A percentile compares a stretch with the other conserved stretches of the same genome.
Conservation (phyloP, 129 eudicot species). For the Lonicera japonica region DNA sequence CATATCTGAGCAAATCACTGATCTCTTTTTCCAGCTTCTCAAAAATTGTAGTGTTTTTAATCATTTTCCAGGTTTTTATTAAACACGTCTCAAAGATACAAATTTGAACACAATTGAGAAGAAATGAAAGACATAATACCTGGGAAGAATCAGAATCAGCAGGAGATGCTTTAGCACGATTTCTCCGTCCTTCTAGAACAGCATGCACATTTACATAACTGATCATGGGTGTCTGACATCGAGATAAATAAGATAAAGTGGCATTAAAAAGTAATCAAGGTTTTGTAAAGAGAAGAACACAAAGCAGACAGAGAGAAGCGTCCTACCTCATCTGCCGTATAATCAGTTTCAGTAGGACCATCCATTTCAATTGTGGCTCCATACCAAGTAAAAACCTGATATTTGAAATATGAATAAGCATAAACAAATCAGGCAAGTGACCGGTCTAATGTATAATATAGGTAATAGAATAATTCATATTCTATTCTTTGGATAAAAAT, state of each 20-base stretch:
- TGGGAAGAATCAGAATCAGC: conserved; percentile 79
- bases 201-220: conserved; percentile 97
- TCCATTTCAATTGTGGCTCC: conserved; percentile 98
- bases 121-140: conserved; percentile 25
- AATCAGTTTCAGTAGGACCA: conserved; percentile 80
- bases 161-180: conserved; percentile 85
- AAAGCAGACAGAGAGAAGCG: background rate
- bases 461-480: too few relatives aligned
- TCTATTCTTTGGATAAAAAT: too few relatives aligned
- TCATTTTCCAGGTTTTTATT: too few relatives aligned
- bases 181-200: conserved; percentile 83
- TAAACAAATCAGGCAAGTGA: background rate
- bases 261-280: background rate
- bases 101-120: background rate
- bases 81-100: too few relatives aligned
- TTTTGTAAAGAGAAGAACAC: background rate
- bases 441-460: background rate
- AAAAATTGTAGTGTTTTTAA: too few relatives aligned
- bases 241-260: conserved; percentile 3
- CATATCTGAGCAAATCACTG: too few relatives aligned
- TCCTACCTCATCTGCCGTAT: conserved; percentile 89
- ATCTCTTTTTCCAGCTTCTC: too few relatives aligned
- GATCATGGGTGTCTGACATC: conserved; percentile 83
- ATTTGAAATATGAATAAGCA: background rate
- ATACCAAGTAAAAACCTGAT: conserved; percentile 93